These are phyloP conservation scores for Penicillium parvum DNA, from an alignment of 495 filamentous ascomycete species.

Conservation along the genomic window DNA sequence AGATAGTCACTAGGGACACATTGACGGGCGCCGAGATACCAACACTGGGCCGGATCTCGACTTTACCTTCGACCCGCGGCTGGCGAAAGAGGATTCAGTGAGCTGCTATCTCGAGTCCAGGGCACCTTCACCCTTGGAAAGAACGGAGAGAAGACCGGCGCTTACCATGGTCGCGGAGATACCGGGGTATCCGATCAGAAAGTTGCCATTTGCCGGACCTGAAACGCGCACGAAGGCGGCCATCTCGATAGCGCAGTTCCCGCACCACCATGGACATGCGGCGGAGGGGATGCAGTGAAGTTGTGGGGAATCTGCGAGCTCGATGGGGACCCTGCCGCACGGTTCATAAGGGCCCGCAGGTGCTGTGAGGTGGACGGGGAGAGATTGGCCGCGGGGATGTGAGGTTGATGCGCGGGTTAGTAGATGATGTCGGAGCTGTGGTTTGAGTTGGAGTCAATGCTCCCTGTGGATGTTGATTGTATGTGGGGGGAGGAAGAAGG, in stretches of 20 bases:
- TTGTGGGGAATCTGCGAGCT: conserved; percentile 31
- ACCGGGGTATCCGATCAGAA: conserved; percentile 92
- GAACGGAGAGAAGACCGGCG: background rate
- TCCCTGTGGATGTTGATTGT: no score
- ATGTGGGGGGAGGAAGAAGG: background rate
- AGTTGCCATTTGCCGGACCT: conserved; percentile 94
- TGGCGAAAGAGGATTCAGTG: conserved; percentile 30
- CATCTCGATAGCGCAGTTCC: conserved; percentile 50
- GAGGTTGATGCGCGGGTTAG: no score
- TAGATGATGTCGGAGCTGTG: no score
- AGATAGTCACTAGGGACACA: conserved; percentile 91
- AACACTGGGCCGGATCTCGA: conserved; percentile 84
- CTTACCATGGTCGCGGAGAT: conserved; percentile 96
- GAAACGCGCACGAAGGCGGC: conserved; percentile 95
- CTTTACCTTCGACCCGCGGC: conserved; percentile 96
- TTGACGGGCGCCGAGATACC: conserved; percentile 84
- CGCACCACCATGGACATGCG: conserved; percentile 45
- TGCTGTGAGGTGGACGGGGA: background rate
- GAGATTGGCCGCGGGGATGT: no score
- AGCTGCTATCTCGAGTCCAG: background rate
- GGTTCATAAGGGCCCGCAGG: conserved; percentile 29
- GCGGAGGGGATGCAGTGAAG: conserved; percentile 28
- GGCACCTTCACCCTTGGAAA: no score
- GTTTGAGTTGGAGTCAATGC: no score
- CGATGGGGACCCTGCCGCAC: conserved; percentile 24